Base-by-base conservation (phyloP, 139 green algal genomes). In the Penium margaritaceum region DNA sequence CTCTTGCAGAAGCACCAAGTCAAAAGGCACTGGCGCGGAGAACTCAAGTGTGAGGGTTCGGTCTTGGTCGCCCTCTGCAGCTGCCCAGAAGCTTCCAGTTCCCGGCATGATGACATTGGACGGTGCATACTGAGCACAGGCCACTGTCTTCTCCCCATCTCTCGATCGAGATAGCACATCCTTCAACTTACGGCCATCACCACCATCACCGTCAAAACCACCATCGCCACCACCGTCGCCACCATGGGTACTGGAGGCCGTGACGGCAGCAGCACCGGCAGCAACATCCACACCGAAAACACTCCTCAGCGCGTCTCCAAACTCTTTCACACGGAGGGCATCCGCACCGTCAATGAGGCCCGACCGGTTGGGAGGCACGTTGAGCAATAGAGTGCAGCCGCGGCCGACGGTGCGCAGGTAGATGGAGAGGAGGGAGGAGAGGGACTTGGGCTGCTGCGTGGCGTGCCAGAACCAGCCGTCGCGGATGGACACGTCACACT, bases 391-490 rank as follows among this genome's bases (percentile, higher is more conserved):
- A 5, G 12, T 12, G 38, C 62, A 69, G 38, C 58, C 58, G 36
- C 62, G 36, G 19, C 62, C 62, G 38, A 58, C 9, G 36, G 62
- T 32, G n/a, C 15, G 5, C 5, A 69, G 58, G 62, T 69, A 69
- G 36, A 69, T 60, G 62, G 9, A 14, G 12, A 69, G 15, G 19
- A 69, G 21, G 5, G 17, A 14, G 9, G 9, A 12, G 36, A 69
- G n/a, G 9, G 36, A 35, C 12, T 53, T 51, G 17, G 27, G n/a
- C 62, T 32, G 5, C 19, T 53, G 15, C 14, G 19, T 21, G 19
- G 36, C 5, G 36, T 47, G 36, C 62, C 62, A 69, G 62, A 69
- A 69, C 62, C 62, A 69, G 62, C n/a, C n/a, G 9, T 69, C 12
- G 19, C 62, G 62, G 9, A 53, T 60, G 12, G 62, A 53, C 62